phyloP scores from a whole-genome alignment of 805 yeast species.

The Ogataea henricii region DNA sequence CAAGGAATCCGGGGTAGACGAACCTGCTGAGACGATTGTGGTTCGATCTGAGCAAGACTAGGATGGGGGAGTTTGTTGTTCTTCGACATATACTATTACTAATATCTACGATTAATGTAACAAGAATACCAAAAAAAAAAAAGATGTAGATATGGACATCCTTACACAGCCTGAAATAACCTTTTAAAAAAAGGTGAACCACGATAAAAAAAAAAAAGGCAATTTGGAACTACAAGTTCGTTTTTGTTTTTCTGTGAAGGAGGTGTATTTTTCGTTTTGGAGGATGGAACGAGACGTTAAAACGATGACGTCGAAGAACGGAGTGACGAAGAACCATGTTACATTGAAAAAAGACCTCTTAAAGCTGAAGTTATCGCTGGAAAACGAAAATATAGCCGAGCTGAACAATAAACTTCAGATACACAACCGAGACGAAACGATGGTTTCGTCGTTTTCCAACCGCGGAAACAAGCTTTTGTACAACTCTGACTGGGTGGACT shows the following conservation, averaged over 20 bases:
- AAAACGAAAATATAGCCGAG: slow-evolving; percentile 15
- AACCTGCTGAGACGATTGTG: slow-evolving; percentile 4
- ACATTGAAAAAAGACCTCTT: slow-evolving; percentile 26
- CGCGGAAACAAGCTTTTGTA: slow-evolving; percentile 35
- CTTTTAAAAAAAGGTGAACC: neutral
- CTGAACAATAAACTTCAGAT: slow-evolving; percentile 10
- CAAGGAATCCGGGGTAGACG: no score
- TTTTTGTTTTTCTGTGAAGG: neutral
- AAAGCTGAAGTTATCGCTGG: slow-evolving; percentile 26
- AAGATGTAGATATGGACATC: no score
- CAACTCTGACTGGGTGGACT: slow-evolving; percentile 27
- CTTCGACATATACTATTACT: no score
- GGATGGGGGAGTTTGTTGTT: neutral
- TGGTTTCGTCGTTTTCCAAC: slow-evolving; percentile 27
- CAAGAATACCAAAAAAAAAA: neutral
- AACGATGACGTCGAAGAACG: slow-evolving; percentile 4
- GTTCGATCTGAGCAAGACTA: slow-evolving; percentile 6
- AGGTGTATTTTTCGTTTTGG: neutral
- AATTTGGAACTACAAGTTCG: neutral
- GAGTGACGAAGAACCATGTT: slow-evolving; percentile 13
- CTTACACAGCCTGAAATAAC: slow-evolving; percentile 1
- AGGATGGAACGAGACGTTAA: no score
- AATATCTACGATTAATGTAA: neutral
- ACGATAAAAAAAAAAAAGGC: neutral
- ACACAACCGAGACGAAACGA: slow-evolving; percentile 19